Base-by-base conservation (phyloP, 2,329 filamentous ascomycete species). In the Didymella lethalis region DNA sequence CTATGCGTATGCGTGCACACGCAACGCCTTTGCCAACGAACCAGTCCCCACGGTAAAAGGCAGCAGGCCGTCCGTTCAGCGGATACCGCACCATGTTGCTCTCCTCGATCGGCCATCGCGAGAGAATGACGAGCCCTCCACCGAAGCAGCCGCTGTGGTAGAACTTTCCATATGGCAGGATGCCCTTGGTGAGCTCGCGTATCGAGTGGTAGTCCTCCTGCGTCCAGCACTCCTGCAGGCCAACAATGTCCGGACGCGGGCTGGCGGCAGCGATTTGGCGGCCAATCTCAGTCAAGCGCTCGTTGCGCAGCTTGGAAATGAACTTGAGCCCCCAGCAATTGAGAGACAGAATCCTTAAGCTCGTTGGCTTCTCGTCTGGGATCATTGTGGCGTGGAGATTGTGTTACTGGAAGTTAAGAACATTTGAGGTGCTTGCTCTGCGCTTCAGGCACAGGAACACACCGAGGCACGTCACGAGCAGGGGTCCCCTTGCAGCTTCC, bases 251-350 rank as follows among this genome's bases (percentile, higher is more conserved):
- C 28, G 93, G 92, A 10, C 84, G 75, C 0, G 91, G 91, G 18
- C 84, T 79, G 57, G 87, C 83, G 41, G 82, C 77, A 64, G 92
- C 90, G 63, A 98, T 85, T 64, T 90, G 90, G 64, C 85, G 88
- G 53, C 92, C 94, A 71, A 98, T 97, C 76, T 96, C 91, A 29
- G 84, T 79, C 49, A 98, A 85, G 43, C 95, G 91, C 69, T 90
- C 89, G 64, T 85, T 82, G 66, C 93, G 91, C 66, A 91, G 86
- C 65, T 89, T 88, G 50, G 93, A 89, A 71, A 98, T 84, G 80
- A 88, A 92, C 72, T 96, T 94, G 62, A 98, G 87, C 50, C 95
- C 95, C 94, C 95, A 98, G 86, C 93, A 97, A 79, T 99, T 99
- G 76, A 97, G 86, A 4, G 92, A 95, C 65, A 97, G 81, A 67